Base-by-base conservation (phyloP, 2,329 filamentous ascomycete genomes). In the Boeremia exigua region DNA sequence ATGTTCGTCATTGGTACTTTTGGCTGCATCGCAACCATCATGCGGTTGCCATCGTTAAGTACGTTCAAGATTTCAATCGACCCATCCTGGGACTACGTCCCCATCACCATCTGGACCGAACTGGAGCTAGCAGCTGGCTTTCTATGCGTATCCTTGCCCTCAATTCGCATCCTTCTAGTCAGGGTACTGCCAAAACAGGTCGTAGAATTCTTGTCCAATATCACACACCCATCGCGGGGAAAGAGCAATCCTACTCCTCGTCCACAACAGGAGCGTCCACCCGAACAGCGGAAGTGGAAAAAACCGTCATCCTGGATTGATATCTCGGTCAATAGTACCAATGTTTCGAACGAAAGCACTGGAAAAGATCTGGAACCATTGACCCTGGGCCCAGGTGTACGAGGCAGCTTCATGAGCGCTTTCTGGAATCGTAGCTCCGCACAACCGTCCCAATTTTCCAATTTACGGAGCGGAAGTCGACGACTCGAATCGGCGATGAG, bases 1-100 rank as follows among this genome's bases (percentile, higher is more conserved):
- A 69, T 71, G 66, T 71, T 71, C 37, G 36, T 60, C 14, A 60
- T 71, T 15, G 68, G 70, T 6, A 66, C 61, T 8, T 62, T 71
- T 25, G 69, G 67, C 11, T 68, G 63, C 39, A 63, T 70, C 14
- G 63, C 68, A 7, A 71, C 66, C 6, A 58, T 68, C 19, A 52
- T 69, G 8, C 64, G 68, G 6, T 46, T 70, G 1, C 64, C 54
- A 1, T 53, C 64, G 11, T 58, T 70, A 12, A 56, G 62, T 11
- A 36, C 33, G 1, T 66, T 70, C 55, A 58, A 59, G 15, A 60
- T 62, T 12, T 63, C 59, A 4, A 48, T 66, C 25, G 66, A 68
- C 34, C 57, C 62, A 2, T 66, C 63, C 8, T 69, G 61, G 65
- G 63, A 65, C 40, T 66, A 69, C 46, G 59, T 63, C 2, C 56